Base-by-base conservation (phyloP, 345 rosid genomes). In the Euphorbia peplus region DNA sequence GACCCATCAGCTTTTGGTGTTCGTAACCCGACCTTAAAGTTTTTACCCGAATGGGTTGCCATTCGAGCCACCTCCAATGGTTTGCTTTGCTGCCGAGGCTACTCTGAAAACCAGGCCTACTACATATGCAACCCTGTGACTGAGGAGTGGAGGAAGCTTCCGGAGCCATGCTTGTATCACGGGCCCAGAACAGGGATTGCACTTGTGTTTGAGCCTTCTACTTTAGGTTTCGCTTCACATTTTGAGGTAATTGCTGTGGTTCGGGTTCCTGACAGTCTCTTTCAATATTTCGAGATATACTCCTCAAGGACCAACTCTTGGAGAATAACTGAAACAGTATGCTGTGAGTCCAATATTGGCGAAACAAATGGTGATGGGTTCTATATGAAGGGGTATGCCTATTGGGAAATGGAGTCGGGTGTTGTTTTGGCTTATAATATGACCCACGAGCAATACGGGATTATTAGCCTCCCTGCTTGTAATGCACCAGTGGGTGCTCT, bases 71-170 rank as follows among this genome's bases (percentile, higher is more conserved):
- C 79, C 10, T 71, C 74, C 70, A 78, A 68, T 47, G 88, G 88
- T 13, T 65, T 84, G 65, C 67, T 82, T 5, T 82, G 85, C 74
- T 82, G 80, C 77, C 74, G 57, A 52, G 66, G 81, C 46, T 19
- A 30, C 13, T 13, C 1, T 22, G 68, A 48, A 18, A 52, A 39
- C 25, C 3, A 6, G 26, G n/a, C 30, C 21, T 84, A 84, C 71
- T 82, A 75, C 72, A 76, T 80, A 15, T 84, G 84, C 84, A 84
- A 82, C 72, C 88, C 85, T 12, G 85, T 50, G 35, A 78, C 70
- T 0, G 26, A 51, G 81, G 54, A 77, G n/a, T 80, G 82, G 82
- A 66, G 29, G 35, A 50, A 5, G 68, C 80, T 84, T 73, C 84
- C 84, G 0, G 8, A 54, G 61, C 82, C 88, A 42, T 24, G 0